phyloP scores from a whole-genome alignment of 2,329 filamentous ascomycete genomes.

The Teratosphaeria zuluensis region DNA sequence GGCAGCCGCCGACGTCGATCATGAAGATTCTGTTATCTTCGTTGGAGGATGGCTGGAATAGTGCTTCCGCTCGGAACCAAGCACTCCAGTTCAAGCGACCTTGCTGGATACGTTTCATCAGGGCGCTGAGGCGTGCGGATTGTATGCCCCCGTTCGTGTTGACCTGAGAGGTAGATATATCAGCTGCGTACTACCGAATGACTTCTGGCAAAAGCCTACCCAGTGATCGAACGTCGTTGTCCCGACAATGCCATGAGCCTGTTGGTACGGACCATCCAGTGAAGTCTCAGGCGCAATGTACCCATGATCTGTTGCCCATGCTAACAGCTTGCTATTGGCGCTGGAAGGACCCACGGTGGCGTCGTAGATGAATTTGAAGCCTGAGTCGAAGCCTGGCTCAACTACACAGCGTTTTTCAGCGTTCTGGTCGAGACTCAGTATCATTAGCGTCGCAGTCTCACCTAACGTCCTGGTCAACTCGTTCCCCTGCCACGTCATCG shows the following conservation, averaged over 20 bases:
- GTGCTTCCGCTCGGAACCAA: conserved; percentile 2
- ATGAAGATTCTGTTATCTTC: background rate
- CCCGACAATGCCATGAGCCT: conserved; percentile 4
- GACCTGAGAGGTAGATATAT: background rate
- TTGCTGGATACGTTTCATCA: conserved; percentile 6
- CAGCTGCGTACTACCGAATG: background rate
- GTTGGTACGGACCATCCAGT: conserved; percentile 6
- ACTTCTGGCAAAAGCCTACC: background rate
- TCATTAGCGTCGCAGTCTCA: background rate
- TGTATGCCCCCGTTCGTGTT: background rate
- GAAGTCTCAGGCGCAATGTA: background rate
- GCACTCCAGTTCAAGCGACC: conserved; percentile 5
- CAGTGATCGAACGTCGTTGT: conserved; percentile 7
- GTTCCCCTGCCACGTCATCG: conserved; percentile 3
- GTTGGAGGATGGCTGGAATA: background rate
- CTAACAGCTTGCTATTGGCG: background rate
- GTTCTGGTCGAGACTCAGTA: background rate
- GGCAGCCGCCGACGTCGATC: background rate
- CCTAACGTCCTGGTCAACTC: conserved; percentile 4
- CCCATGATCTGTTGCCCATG: background rate
- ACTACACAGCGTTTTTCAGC: background rate
- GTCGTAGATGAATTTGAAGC: conserved; percentile 6
- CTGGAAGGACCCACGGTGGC: conserved; percentile 3
- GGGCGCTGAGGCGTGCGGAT: conserved; percentile 1
- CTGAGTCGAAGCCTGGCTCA: conserved; percentile 4